Base-by-base conservation (phyloP, 2,329 filamentous ascomycete species). In the Venturia effusa region DNA sequence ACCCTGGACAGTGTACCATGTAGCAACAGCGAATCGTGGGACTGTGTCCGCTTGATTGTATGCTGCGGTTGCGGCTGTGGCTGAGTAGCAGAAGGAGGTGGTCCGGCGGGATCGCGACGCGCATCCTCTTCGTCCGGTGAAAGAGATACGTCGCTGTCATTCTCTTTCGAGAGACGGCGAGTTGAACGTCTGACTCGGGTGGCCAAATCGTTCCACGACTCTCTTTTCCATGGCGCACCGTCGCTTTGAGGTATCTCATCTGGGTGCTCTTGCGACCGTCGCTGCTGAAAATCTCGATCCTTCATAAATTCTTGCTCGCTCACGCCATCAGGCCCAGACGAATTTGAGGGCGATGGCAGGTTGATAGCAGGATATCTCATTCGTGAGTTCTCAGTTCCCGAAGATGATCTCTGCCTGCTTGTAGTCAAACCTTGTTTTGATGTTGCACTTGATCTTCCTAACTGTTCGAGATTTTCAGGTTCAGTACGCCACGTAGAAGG, bases 21-120 rank as follows among this genome's bases (percentile, higher is more conserved):
- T 19, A 94, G 80, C 22, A 81, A 77, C 66, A 95, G 76, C 5
- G 90, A 94, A 65, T 92, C 88, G 72, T 96, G 89, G 0, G 90
- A 93, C 0, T 84, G 86, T 0, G 85, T 83, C 68, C 85, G 80
- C 30, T 57, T 57, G 19, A 57, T 4, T 15, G 15, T 34, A 32
- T 55, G 61, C 24, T 24, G 30, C n/a, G 61, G 61, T 54, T 45
- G 40, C 22, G 37, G 61, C 7, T 39, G 19, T 15, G 61, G 61
- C 41, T 48, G 41, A 6, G 22, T 32, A 5, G 37, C 19, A 17
- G 59, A 41, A 41, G 59, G 59, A 8, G 19, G 13, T 61, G 27
- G 59, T 40, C 59, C 17, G 24, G 41, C 22, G 41, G 24, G 41
- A 41, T 61, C 34, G n/a, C 11, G 59, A 0, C 11, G 41, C 37